A percentile compares a stretch with the other conserved stretches of the same genome.
Evolutionary conservation across 371 early-diverging fungal species (phyloP).

Genomic region (Haplosporangium sp.): DNA sequence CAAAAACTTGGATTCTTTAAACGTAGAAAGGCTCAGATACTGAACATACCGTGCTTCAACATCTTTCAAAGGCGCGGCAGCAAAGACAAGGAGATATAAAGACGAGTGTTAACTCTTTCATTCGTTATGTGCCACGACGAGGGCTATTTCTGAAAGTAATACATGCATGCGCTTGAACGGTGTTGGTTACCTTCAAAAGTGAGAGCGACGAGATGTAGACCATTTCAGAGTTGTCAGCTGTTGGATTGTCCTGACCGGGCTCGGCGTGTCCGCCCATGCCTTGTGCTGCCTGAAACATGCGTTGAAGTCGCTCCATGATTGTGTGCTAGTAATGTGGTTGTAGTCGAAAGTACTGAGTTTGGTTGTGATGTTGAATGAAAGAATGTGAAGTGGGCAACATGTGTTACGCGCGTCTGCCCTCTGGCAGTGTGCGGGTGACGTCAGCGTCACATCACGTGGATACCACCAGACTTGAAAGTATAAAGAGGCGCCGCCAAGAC

Average conservation of each 20-base stretch:
- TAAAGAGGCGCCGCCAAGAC: not conserved
- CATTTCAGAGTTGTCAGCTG: conserved; percentile 98
- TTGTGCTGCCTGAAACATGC: conserved; percentile 74
- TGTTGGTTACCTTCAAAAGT: conserved; percentile 87
- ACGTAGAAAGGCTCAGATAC: not conserved
- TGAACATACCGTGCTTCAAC: conserved; percentile 85
- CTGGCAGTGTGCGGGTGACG: conserved; percentile 15
- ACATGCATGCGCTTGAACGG: not conserved
- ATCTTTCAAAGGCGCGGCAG: conserved; percentile 66
- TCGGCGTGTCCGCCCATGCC: conserved; percentile 64
- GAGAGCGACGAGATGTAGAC: conserved; percentile 99
- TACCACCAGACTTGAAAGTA: not conserved
- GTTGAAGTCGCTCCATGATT: conserved; percentile 77
- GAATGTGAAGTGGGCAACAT: conserved; percentile 1
- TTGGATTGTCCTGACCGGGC: conserved; percentile 87
- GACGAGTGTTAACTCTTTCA: not conserved
- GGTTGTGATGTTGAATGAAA: not conserved
- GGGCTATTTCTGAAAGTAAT: no score
- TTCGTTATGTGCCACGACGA: not conserved
- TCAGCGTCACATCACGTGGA: not conserved
- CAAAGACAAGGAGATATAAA: not conserved
- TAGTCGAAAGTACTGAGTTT: not conserved
- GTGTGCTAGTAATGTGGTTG: not conserved
- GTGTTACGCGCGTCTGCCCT: not conserved
- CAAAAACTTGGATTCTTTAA: not conserved